A percentile compares a stretch with the other conserved stretches of the same genome.
Evolutionary conservation across 2,329 filamentous ascomycete genomes (phyloP).

Genomic region (Chrysoporthe cubensis): DNA sequence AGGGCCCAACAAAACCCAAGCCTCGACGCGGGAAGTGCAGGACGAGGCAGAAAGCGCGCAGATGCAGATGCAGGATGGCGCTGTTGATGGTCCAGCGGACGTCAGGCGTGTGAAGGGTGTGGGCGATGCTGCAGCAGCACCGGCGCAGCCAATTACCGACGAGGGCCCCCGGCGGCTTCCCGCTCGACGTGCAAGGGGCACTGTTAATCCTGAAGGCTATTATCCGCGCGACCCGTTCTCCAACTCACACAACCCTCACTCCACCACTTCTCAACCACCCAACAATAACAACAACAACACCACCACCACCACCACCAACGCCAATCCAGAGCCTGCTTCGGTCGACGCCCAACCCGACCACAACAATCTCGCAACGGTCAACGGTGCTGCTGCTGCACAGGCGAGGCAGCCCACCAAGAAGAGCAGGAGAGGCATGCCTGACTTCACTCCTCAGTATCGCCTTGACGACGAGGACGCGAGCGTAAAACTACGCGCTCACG

Average conservation of each 20-base stretch:
- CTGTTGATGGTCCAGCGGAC: neutral
- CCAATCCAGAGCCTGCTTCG: conserved; percentile 5
- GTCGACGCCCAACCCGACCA: conserved; percentile 19
- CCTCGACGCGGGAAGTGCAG: conserved; percentile 3
- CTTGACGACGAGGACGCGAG: conserved; percentile 24
- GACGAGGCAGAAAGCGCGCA: neutral
- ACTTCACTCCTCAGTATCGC: conserved; percentile 25
- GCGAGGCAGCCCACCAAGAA: conserved; percentile 21
- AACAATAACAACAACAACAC: conserved; percentile 29
- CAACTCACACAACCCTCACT: conserved; percentile 23
- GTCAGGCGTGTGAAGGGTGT: conserved; percentile 5
- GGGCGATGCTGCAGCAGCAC: conserved; percentile 16
- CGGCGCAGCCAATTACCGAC: conserved; percentile 26
- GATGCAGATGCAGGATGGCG: conserved; percentile 13
- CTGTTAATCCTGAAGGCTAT: conserved; percentile 20
- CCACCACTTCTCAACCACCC: conserved; percentile 17
- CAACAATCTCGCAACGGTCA: conserved; percentile 12
- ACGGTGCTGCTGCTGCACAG: neutral
- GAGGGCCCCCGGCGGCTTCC: conserved; percentile 26
- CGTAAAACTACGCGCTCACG: conserved; percentile 17
- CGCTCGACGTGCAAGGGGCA: conserved; percentile 23
- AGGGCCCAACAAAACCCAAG: neutral
- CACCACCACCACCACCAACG: conserved; percentile 22
- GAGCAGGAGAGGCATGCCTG: conserved; percentile 25
- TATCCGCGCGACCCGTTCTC: conserved; percentile 18